Evolutionary conservation across 768 basidiomycete species (phyloP).

Genomic region (Trametes meyenii): DNA sequence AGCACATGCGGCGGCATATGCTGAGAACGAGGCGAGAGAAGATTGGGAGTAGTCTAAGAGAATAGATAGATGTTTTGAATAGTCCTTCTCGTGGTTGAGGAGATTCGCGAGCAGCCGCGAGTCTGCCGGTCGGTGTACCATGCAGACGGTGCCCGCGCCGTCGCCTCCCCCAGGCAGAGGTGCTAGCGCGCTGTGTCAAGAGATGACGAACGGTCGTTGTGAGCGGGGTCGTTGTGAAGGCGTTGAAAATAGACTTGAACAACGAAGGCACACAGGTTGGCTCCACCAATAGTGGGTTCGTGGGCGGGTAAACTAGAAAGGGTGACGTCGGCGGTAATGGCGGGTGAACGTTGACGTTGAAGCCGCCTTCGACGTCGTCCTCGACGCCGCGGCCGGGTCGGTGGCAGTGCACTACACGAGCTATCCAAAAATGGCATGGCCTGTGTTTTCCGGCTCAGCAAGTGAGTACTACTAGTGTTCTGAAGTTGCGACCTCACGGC

Average conservation of each 20-base stretch:
- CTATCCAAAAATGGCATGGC: background rate
- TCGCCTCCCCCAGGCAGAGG: too few relatives aligned
- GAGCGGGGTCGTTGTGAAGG: too few relatives aligned
- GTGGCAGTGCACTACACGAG: background rate
- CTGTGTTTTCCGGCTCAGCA: background rate
- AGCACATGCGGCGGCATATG: constrained; percentile 71
- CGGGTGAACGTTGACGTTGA: too few relatives aligned
- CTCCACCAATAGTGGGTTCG: background rate
- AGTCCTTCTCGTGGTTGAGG: constrained; percentile 70
- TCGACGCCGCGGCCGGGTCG: background rate
- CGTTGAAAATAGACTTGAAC: too few relatives aligned
- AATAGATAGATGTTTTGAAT: constrained; percentile 58
- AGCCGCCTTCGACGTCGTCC: background rate
- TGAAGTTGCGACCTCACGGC: too few relatives aligned
- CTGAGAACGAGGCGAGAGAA: constrained; percentile 66
- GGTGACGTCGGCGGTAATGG: background rate
- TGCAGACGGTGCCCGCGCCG: constrained; percentile 29
- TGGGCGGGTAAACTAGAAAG: background rate
- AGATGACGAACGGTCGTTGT: too few relatives aligned
- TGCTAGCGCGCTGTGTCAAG: background rate
- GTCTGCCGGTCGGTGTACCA: constrained; percentile 77
- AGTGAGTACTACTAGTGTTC: too few relatives aligned
- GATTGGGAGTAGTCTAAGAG: constrained; percentile 62
- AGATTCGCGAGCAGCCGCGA: constrained; percentile 72
- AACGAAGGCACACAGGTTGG: too few relatives aligned